Evolutionary conservation across 1,284 basidiomycete genomes (phyloP), one percentile per base, ranked within the genome.

Genomic region (Cronartium ribicola): DNA sequence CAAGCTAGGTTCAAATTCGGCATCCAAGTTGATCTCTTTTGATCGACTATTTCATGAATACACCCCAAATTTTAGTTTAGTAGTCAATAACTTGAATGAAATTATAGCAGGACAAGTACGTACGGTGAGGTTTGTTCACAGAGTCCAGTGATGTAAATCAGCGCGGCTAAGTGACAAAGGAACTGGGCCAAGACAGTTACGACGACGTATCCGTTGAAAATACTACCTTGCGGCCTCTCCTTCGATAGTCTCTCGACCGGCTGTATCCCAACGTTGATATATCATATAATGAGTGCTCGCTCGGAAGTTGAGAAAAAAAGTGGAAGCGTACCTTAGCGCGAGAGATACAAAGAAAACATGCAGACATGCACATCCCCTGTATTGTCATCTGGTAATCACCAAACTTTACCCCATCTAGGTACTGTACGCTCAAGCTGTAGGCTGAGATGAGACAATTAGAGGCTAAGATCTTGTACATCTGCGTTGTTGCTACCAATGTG

Each of bases 391-490:
- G 79, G 81, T 97, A 97, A 81, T 97, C 94, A 37, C 94, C 94
- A 82, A 93, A 96, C 83, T 97, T 97, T 86, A 97, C 95, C 37
- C 94, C 94, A 77, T 97, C 93, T 17, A 97, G 85, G 80, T 97
- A 96, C 82, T 95, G 93, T 36, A 97, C 94, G 78, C 90, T 93
- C 76, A 97, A 84, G 81, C 90, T 93, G 83, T 94, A 97, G 41
- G 94, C 94, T 3, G 93, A 95, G 81, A 97, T 97, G 55, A 97
- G 84, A 81, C 94, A 96, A 82, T 97, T 97, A 76, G 96, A 84
- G 2, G 94, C 94, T 48, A 97, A 85, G 78, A 97, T 97, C 85
- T 96, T 96, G 88, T 96, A 97, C 94, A 97, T 97, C 83, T 97
- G 94, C 75, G 94, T 90, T 1, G 94, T 97, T 0, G 94, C 94